phyloP scores from a whole-genome alignment of 768 basidiomycete species.

The Hemileccinum rubropunctum region DNA sequence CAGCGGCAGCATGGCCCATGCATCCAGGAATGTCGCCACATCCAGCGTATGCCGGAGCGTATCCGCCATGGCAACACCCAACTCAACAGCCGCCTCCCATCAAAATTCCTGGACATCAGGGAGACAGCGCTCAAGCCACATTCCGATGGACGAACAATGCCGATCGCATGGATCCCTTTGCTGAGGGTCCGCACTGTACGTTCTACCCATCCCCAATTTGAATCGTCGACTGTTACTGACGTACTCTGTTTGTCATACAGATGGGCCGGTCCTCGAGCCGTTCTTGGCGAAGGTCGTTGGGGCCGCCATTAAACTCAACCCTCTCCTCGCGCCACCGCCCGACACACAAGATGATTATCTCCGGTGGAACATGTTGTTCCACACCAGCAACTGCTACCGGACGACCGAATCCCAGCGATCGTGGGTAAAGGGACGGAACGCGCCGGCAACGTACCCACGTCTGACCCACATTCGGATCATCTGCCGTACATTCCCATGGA shows the following conservation, averaged over 20 bases:
- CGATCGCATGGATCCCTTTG: conserved; percentile 35
- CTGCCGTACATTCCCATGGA: conserved; percentile 54
- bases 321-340: conserved; percentile 51
- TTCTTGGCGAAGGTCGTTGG: conserved; percentile 50
- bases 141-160: conserved; percentile 31
- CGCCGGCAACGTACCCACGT: conserved; percentile 67
- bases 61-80: conserved; percentile 28
- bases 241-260: conserved; percentile 31
- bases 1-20: conserved; percentile 26
- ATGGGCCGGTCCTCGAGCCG: conserved; percentile 70
- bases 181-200: conserved; percentile 44
- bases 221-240: conserved; percentile 8
- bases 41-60: conserved; percentile 15
- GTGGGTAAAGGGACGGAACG: conserved; percentile 63
- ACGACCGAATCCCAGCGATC: conserved; percentile 61
- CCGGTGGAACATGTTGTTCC: conserved; percentile 75
- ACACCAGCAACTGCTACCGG: conserved; percentile 55
- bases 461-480: conserved; percentile 50
- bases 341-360: conserved; percentile 48
- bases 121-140: conserved; percentile 25
- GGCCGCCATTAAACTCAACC: conserved; percentile 53
- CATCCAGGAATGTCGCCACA: conserved; percentile 25
- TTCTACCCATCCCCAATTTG: neutral
- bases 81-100: conserved; percentile 26
- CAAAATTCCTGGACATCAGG: conserved; percentile 18